Conservation (phyloP, 176 grass and related monocot species). For the Pontederia crassipes region DNA sequence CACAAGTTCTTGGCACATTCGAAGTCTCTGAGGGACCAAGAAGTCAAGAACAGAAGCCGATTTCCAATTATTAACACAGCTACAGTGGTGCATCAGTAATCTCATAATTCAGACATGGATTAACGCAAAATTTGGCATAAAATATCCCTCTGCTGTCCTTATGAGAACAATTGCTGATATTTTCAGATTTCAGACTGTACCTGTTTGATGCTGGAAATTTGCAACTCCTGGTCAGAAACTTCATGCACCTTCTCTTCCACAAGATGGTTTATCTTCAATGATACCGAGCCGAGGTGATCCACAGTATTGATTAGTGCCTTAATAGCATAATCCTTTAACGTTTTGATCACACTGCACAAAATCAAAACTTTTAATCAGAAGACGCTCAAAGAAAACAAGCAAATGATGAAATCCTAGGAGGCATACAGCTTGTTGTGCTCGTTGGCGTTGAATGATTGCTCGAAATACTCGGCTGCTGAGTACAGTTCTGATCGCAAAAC, state of each 20-base stretch:
- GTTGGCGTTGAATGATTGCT: background rate
- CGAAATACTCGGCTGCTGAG: slow-evolving; percentile 13
- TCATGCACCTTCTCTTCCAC: background rate
- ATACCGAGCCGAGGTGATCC: slow-evolving; percentile 13
- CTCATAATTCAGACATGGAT: background rate
- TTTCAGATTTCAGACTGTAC: background rate
- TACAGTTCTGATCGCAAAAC: slow-evolving; percentile 10
- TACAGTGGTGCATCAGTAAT: too few species aligned
- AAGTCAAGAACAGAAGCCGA: background rate
- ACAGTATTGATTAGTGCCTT: slow-evolving; percentile 13
- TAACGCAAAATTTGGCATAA: background rate
- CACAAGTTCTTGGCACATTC: slow-evolving; percentile 41
- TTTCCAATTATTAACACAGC: background rate
- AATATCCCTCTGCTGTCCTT: too few species aligned
- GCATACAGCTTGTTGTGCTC: slow-evolving; percentile 6
- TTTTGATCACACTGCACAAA: slow-evolving; percentile 3
- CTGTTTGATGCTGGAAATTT: slow-evolving; percentile 9
- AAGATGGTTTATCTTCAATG: slow-evolving; percentile 3
- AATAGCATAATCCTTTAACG: slow-evolving; percentile 10
- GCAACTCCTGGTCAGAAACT: background rate
- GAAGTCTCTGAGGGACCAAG: slow-evolving; percentile 36
- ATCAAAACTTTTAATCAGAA: background rate
- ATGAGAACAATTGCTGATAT: too few species aligned
- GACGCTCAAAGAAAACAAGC: background rate
- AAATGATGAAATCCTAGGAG: background rate